Evolutionary conservation across 306 rosid genomes (phyloP).

Genomic region (Acacia melanoxylon): DNA sequence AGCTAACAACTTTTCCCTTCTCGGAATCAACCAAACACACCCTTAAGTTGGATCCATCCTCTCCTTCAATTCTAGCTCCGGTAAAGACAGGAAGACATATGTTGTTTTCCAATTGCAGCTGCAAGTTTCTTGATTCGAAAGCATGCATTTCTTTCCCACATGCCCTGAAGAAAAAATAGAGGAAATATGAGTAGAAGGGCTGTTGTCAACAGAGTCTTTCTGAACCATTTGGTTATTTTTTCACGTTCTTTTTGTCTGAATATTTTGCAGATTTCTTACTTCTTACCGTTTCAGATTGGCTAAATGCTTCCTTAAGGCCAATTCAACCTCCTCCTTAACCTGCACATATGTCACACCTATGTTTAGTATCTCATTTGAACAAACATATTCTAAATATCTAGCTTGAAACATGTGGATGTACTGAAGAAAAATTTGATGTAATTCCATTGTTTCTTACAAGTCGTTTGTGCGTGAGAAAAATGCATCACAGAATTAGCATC

Average conservation of each 20-base stretch:
- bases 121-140: conserved; percentile 62
- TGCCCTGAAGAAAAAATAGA: conserved; percentile 55
- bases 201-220: neutral
- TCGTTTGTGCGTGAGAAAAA: neutral
- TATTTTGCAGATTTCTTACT: neutral
- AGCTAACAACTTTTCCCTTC: conserved; percentile 55
- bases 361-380: conserved; percentile 17
- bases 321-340: conserved; percentile 97
- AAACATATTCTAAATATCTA: neutral
- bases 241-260: neutral
- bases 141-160: conserved; percentile 57
- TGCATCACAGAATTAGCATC: conserved; percentile 20
- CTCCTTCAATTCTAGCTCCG: conserved; percentile 97
- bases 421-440: conserved; percentile 9
- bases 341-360: conserved; percentile 40
- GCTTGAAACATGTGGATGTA: neutral
- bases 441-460: neutral
- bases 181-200: conserved; percentile 17
- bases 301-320: conserved; percentile 75
- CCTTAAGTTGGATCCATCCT: conserved; percentile 63
- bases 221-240: neutral
- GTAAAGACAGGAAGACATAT: conserved; percentile 92
- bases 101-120: conserved; percentile 67
- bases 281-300: conserved; percentile 78
- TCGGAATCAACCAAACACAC: conserved; percentile 66